Base-by-base conservation (phyloP, 352 stramenopile genomes). In the Globisporangium paddicum region DNA sequence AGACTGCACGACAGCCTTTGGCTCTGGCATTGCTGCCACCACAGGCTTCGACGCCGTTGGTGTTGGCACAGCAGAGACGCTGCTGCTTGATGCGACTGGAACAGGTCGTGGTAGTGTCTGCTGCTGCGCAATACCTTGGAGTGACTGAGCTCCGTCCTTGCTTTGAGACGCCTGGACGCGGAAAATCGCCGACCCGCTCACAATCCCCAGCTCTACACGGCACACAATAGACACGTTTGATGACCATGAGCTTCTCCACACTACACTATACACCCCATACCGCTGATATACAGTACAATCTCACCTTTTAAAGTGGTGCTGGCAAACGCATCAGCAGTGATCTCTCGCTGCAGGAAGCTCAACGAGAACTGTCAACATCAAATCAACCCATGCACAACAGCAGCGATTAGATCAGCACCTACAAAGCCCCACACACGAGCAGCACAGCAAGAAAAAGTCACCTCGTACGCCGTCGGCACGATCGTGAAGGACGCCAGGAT, bases 101-200 rank as follows among this genome's bases (percentile, higher is more conserved):
- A 49, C 13, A 18, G 9, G 21, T 18, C n/a, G 25, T 35, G 18
- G 14, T 21, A 35, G 7, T 5, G 46, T 13, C 19, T 35, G 34
- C 5, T 34, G 38, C 52, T 47, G 37, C 18, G 14, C 13, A 25
- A 23, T 16, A 47, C 13, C 67, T 11, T 64, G 47, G 19, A 19
- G 3, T 10, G 42, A 37, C 1, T 16, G 25, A 38, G 60, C 32
- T 13, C 16, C 57, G 18, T 55, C 21, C 18, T 32, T 51, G 21
- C 10, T 61, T 57, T 52, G 21, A 21, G 62, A 18, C 30, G 23
- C 35, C 47, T 86, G 77, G 58, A 94, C 71, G 7, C 84, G 86
- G 58, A 96, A 96, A 63, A 96, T 94, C 19, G 79, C 86, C 34
- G 86, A 96, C 7, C 86, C 86, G 55, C 75, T 90, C 50, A 89